Evolutionary conservation across 2,329 filamentous ascomycete species (phyloP).

Genomic region (Celoporthe dispersa): DNA sequence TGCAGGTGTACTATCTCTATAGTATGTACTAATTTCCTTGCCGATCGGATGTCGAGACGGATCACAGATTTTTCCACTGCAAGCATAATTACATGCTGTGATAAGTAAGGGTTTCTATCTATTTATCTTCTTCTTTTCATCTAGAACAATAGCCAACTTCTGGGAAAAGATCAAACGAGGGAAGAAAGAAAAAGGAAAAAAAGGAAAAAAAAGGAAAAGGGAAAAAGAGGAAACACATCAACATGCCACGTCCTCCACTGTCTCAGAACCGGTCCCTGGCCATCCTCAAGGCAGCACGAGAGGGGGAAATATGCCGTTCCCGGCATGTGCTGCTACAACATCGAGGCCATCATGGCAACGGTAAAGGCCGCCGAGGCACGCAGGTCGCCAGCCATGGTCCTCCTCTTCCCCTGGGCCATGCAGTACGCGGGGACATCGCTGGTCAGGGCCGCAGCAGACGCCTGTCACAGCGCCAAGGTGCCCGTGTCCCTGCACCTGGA

Average conservation of each 20-base stretch:
- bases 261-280: slow-evolving; percentile 55
- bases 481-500: slow-evolving; percentile 69
- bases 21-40: not conserved
- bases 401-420: slow-evolving; percentile 76
- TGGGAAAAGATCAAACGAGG: not conserved
- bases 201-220: not conserved
- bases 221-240: slow-evolving; percentile 24
- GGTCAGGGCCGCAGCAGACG: slow-evolving; percentile 59
- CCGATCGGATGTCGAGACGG: not conserved
- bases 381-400: slow-evolving; percentile 69
- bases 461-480: slow-evolving; percentile 59
- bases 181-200: not conserved
- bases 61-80: no score
- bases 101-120: no score
- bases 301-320: slow-evolving; percentile 62
- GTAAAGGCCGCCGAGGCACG: slow-evolving; percentile 72
- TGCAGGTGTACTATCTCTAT: not conserved
- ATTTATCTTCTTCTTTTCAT: not conserved
- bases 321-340: slow-evolving; percentile 68
- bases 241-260: slow-evolving; percentile 44
- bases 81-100: no score
- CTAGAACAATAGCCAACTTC: not conserved
- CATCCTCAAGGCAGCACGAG: slow-evolving; percentile 61
- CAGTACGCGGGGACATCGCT: slow-evolving; percentile 64
- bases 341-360: slow-evolving; percentile 71